Percentiles rank a stretch among this genome's conserved stretches.
Evolutionary conservation across 768 basidiomycete genomes (phyloP).

Genomic region (Leccinum fibrillosum): DNA sequence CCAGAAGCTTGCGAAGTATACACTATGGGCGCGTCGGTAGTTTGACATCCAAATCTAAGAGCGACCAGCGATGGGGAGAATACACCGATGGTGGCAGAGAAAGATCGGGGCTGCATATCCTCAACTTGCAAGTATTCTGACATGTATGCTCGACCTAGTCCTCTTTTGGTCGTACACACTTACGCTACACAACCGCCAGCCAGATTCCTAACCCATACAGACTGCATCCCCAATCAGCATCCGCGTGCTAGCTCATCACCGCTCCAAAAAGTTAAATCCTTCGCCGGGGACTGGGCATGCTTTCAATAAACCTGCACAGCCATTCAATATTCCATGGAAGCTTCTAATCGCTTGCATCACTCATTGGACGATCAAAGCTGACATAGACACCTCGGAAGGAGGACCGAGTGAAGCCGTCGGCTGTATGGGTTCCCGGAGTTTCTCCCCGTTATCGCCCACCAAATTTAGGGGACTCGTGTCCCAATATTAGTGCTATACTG

Average conservation of each 20-base stretch:
- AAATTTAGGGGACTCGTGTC: background rate
- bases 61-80: background rate
- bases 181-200: background rate
- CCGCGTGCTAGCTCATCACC: background rate
- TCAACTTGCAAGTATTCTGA: background rate
- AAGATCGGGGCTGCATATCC: background rate
- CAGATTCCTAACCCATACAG: background rate
- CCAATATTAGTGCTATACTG: background rate
- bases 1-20: conserved; percentile 18
- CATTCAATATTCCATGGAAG: background rate
- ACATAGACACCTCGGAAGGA: background rate
- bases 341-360: background rate
- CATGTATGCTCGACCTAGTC: background rate
- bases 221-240: background rate
- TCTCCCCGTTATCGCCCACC: background rate
- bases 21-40: background rate
- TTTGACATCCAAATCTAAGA: background rate
- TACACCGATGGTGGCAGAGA: background rate
- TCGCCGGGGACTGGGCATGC: background rate
- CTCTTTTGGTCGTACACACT: too few relatives aligned
- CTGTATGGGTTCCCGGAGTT: background rate
- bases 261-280: background rate
- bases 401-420: background rate
- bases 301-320: background rate
- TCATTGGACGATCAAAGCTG: background rate